Base-by-base conservation (phyloP, 805 yeast species). In the Sungouiella blattae region DNA sequence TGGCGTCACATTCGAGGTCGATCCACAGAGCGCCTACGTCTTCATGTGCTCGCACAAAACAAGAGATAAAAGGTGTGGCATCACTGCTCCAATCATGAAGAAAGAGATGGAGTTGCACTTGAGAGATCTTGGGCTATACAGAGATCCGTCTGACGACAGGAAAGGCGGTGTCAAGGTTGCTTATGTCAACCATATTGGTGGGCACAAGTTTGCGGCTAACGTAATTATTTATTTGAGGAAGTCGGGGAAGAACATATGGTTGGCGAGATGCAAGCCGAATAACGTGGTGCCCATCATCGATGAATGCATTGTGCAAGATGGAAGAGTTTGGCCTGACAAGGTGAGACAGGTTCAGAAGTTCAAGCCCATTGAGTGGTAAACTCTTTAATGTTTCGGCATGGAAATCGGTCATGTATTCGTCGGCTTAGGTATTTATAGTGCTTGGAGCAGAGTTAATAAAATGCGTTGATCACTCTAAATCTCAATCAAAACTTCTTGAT, bases 151-250 rank as follows among this genome's bases (percentile, higher is more conserved):
- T 9, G 97, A 89, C 57, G 71, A 69, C 32, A 71, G 88, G 36
- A 78, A 85, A 0, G 80, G 71, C 21, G 98, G 97, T 5, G 86
- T 83, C 1, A 64, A 67, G 5, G 87, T 88, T 2, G 67, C 73
- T 2, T 88, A 58, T 48, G 74, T 84, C 20, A 88, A 86, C 52
- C 98, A 91, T 58, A 84, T 91, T 18, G 98, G 98, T 5, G 98
- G 98, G 4, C 98, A 91, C 62, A 93, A 93, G 58, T 93, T 69
- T 60, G 87, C 93, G 1, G 97, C 97, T 2, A 91, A 91, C 57
- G 84, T 87, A 3, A 71, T 87, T 33, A 75, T 91, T 11, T 88
- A 87, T 54, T 62, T 79, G 44, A 78, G 73, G 44, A 35, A 46
- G 12, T 63, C 75, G 8, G 94, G 93, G 5, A 84, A 85, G 46